Conservation (phyloP, 78 protist species). For the Dictyostelium purpureum region DNA sequence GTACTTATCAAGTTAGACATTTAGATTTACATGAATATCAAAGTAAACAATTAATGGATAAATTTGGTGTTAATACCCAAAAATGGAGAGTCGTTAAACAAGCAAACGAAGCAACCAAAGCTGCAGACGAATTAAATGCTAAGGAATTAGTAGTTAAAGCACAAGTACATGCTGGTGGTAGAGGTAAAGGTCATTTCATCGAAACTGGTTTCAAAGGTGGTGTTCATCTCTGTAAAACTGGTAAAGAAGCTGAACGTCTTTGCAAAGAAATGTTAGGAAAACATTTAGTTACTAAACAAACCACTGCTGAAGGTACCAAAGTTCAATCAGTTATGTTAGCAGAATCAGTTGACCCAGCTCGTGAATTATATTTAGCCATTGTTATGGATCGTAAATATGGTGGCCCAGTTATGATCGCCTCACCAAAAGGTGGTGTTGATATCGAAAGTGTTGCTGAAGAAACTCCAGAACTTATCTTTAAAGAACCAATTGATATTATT, state of each 20-base stretch:
- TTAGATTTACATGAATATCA: constrained; percentile 92
- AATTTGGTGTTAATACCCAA: constrained; percentile 82
- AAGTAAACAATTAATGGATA: constrained; percentile 82
- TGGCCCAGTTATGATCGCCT: constrained; percentile 83
- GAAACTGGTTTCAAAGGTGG: constrained; percentile 96
- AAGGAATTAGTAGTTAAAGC: constrained; percentile 83
- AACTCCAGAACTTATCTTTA: constrained; percentile 82
- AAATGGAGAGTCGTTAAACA: constrained; percentile 70
- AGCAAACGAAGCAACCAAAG: constrained; percentile 73
- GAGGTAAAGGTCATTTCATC: constrained; percentile 96
- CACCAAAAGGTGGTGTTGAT: constrained; percentile 95
- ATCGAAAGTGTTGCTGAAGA: constrained; percentile 92
- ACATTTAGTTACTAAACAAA: constrained; percentile 96
- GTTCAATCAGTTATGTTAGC: constrained; percentile 85
- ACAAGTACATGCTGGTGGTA: constrained; percentile 98
- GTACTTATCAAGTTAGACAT: constrained; percentile 60
- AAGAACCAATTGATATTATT: constrained; percentile 89
- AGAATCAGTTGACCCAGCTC: constrained; percentile 67
- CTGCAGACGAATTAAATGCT: constrained; percentile 65
- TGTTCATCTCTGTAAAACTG: constrained; percentile 81
- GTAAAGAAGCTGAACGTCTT: constrained; percentile 49
- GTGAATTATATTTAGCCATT: constrained; percentile 97
- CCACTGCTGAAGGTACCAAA: constrained; percentile 85
- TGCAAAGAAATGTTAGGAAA: constrained; percentile 94
- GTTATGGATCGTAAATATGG: constrained; percentile 93